Conservation (phyloP, 2,329 filamentous ascomycete species). For the Beauveria caledonica region DNA sequence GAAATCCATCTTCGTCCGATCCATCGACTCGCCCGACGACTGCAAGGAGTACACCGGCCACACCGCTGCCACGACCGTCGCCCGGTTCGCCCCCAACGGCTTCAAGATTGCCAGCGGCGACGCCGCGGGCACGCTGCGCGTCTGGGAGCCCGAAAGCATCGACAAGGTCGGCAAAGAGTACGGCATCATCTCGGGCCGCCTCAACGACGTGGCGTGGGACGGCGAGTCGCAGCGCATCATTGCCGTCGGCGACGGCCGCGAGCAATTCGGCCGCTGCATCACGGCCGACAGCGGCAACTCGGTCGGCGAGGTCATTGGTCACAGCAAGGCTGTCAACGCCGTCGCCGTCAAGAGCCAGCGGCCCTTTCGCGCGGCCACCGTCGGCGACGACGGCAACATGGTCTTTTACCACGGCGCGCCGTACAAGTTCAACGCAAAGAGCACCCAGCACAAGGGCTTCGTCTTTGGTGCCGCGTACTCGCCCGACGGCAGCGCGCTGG, state of each 20-base stretch:
- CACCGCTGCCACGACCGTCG: slow-evolving; percentile 81
- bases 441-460: slow-evolving; percentile 76
- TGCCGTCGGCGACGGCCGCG: slow-evolving; percentile 89
- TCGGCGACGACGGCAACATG: slow-evolving; percentile 79
- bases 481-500: slow-evolving; percentile 72
- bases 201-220: slow-evolving; percentile 97
- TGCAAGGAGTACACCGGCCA: slow-evolving; percentile 90
- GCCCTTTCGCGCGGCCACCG: slow-evolving; percentile 85
- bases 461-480: slow-evolving; percentile 84
- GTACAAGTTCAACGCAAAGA: slow-evolving; percentile 90
- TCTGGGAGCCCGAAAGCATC: slow-evolving; percentile 89
- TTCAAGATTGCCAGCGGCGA: slow-evolving; percentile 95
- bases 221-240: slow-evolving; percentile 95
- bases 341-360: slow-evolving; percentile 85
- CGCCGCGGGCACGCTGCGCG: slow-evolving; percentile 70
- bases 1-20: slow-evolving; percentile 93
- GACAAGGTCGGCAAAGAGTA: slow-evolving; percentile 87
- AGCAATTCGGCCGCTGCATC: slow-evolving; percentile 88
- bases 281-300: slow-evolving; percentile 94
- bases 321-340: slow-evolving; percentile 83
- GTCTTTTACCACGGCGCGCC: slow-evolving; percentile 91
- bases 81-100: slow-evolving; percentile 86
- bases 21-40: slow-evolving; percentile 78
- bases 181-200: slow-evolving; percentile 83
- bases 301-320: slow-evolving; percentile 87